Conservation (phyloP, 495 filamentous ascomycete genomes). For the Apiosordaria backusii region DNA sequence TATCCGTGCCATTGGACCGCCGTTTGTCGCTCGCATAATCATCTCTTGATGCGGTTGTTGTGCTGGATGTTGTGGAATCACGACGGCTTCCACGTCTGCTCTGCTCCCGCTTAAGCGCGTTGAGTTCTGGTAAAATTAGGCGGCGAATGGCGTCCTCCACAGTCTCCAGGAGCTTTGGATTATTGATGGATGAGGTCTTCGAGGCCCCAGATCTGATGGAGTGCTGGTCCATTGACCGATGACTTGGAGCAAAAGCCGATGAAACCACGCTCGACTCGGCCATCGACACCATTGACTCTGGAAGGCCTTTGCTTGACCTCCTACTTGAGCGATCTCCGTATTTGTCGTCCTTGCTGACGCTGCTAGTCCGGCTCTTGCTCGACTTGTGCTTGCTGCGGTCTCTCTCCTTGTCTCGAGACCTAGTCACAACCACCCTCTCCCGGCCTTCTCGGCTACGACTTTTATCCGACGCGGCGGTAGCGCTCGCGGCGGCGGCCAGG, state of each 20-base stretch:
- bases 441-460: constrained; percentile 36
- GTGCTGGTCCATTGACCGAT: constrained; percentile 68
- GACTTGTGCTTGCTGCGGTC: constrained; percentile 50
- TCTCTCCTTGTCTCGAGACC: constrained; percentile 32
- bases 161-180: constrained; percentile 89
- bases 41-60: constrained; percentile 57
- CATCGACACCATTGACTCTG: constrained; percentile 58
- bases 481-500: constrained; percentile 38
- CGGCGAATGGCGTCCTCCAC: constrained; percentile 95
- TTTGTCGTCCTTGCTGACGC: constrained; percentile 58
- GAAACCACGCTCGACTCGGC: constrained; percentile 73
- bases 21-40: constrained; percentile 48
- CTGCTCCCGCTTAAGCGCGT: constrained; percentile 85
- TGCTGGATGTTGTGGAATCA: constrained; percentile 59
- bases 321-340: constrained; percentile 51
- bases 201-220: constrained; percentile 74
- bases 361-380: constrained; percentile 56
- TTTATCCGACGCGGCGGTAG: constrained; percentile 44
- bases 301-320: constrained; percentile 57
- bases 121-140: constrained; percentile 86
- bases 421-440: constrained; percentile 28
- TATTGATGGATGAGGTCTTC: constrained; percentile 80
- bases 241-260: constrained; percentile 66
- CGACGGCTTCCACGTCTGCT: constrained; percentile 57
- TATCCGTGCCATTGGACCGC: constrained; percentile 33